Percentiles rank a stretch among this genome's conserved stretches.
phyloP scores from a whole-genome alignment of 805 yeast genomes.

The Candida peoriensis region DNA sequence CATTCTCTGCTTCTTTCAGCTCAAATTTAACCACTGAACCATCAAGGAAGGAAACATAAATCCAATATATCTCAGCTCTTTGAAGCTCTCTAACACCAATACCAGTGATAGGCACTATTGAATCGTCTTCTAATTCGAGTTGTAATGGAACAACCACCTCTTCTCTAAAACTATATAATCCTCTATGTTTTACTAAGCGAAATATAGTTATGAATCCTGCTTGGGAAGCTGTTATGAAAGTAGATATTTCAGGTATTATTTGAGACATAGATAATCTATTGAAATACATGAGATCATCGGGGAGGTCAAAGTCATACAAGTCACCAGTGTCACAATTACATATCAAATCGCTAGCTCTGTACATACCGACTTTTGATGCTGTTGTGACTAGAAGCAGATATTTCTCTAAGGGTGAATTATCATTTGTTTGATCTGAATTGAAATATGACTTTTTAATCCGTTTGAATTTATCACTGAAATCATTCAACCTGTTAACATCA shows the following conservation, averaged over 20 bases:
- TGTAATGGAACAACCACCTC: constrained; percentile 21
- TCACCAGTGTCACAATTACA: constrained; percentile 43
- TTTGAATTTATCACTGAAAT: constrained; percentile 23
- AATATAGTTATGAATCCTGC: constrained; percentile 38
- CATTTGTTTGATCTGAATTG: not conserved
- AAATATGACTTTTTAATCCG: constrained; percentile 18
- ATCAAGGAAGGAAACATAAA: constrained; percentile 1
- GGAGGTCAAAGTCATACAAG: constrained; percentile 32
- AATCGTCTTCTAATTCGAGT: not conserved
- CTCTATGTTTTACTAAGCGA: constrained; percentile 37
- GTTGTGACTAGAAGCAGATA: constrained; percentile 43
- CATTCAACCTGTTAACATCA: constrained; percentile 7
- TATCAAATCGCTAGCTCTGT: constrained; percentile 38
- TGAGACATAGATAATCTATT: constrained; percentile 27
- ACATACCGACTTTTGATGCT: constrained; percentile 37
- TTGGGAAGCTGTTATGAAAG: constrained; percentile 38
- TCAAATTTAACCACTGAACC: too few relatives aligned
- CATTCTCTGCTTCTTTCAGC: too few relatives aligned
- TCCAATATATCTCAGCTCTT: not conserved
- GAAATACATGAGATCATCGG: constrained; percentile 10
- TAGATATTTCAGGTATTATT: constrained; percentile 35
- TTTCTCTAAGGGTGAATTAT: constrained; percentile 13
- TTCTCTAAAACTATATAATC: constrained; percentile 37
- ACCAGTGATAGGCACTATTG: not conserved
- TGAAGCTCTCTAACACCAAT: not conserved